Evolutionary conservation across 73 alveolate species (phyloP), one percentile per base, ranked within the genome.

Genomic region (Loxodes magnus): DNA sequence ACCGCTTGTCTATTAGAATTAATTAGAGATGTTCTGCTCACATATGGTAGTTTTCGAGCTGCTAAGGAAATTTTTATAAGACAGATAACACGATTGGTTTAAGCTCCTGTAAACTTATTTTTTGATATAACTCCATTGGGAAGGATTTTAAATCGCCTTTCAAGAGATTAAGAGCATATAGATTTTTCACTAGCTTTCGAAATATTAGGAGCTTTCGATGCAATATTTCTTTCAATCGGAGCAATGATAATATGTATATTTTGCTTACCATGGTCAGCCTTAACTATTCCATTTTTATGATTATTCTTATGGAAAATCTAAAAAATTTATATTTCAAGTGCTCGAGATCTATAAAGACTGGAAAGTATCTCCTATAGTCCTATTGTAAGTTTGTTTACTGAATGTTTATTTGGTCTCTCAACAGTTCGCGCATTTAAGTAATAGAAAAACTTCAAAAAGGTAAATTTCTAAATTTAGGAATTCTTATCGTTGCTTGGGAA

Each of bases 91-190:
- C 25, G 67, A 20, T 50, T 67, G 12, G 10, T 73, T 37, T 39
- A 33, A 2, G 98, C 98, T 2, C 96, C 98, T 27, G 51, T 92
- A 21, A 87, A 90, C 60, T 38, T 69, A 38, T 92, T 87, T 67
- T 90, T 82, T 69, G 98, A 90, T 51, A 78, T 86, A 16, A 90
- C 90, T 3, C 96, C 96, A 17, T 69, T 84, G 4, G 98, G 98
- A 2, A 88, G 92, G 71, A 65, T 90, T 27, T 51, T 90, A 30
- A 87, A 86, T 71, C 76, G 92, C 28, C 67, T 90, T 51, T 68
- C 96, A 2, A 90, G 79, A 67, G 96, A 77, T 53, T 52, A 51
- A 7, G 72, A 63, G 29, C 42, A 49, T 2, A 35, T 65, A n/a
- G 79, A 65, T 55, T 9, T 35, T n/a, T 61, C 46, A 36, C 17